Evolutionary conservation across 768 basidiomycete species (phyloP), one percentile per base, ranked within the genome.

Genomic region (Tylopilus sp.): DNA sequence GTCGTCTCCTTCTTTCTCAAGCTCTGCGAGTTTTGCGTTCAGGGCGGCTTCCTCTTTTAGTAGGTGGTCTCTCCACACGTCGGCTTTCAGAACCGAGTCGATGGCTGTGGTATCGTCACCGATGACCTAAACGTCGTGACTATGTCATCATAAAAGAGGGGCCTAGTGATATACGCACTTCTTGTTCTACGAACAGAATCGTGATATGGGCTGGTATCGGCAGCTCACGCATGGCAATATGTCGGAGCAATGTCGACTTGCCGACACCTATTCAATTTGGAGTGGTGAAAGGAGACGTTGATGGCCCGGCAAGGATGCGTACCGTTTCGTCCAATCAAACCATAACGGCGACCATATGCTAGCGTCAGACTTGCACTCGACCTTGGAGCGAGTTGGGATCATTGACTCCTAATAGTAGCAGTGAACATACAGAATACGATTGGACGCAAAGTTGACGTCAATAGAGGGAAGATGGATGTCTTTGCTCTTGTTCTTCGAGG

Each of bases 161-260:
- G n/a, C n/a, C n/a, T 8, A 5, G 36, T 28, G 21, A 5, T 25
- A 48, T 20, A 56, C 74, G 42, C 54, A 88, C 94, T 73, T 99
- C 97, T 74, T 99, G 97, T 68, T 99, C 97, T 48, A 99, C 97
- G 65, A 98, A 98, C 23, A 98, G 78, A 58, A 99, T 97, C 4
- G 92, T 93, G 66, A 99, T 97, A 65, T 99, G 91, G 0, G 91
- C 73, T 5, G 95, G 95, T 50, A 98, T 89, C 15, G 91, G 85
- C 17, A 99, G 85, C 61, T 98, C 97, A 59, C 97, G 82, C 78
- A 98, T 80, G 1, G 97, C 90, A 57, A 99, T 91, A 63, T 97
- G 88, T 42, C 94, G 84, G 21, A 99, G 77, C 18, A 99, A 79
- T 3, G 97, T 98, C 13, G 94, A 97, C 77, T 99, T 98, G 71